These are phyloP conservation scores for Lecanoromycetidae sp. DNA, from an alignment of 2,329 filamentous ascomycete genomes.

Conservation along the genomic window DNA sequence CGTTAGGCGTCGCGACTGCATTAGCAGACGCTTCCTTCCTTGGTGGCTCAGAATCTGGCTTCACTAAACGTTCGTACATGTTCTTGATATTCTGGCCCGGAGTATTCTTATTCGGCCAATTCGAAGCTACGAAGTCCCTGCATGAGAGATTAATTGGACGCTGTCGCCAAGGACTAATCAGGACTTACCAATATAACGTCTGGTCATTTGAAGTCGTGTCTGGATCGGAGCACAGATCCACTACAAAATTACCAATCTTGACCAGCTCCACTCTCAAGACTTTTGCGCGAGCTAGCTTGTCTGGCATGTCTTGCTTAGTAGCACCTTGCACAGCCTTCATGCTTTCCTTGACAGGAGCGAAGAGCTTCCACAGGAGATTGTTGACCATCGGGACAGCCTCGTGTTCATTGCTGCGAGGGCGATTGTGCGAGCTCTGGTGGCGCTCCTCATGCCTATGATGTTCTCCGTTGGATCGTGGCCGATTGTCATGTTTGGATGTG, in stretches of 20 bases:
- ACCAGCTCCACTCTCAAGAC: slow-evolving; percentile 33
- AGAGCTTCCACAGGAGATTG: slow-evolving; percentile 30
- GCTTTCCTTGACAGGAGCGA: slow-evolving; percentile 30
- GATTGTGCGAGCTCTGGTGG: slow-evolving; percentile 25
- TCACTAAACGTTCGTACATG: slow-evolving; percentile 16
- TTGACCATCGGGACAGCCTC: slow-evolving; percentile 25
- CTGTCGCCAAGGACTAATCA: background rate
- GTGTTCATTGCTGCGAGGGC: slow-evolving; percentile 20
- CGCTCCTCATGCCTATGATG: slow-evolving; percentile 25
- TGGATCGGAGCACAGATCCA: slow-evolving; percentile 28
- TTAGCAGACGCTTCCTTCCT: slow-evolving; percentile 1
- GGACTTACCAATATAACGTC: slow-evolving; percentile 22
- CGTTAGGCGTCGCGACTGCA: background rate
- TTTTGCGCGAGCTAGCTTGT: slow-evolving; percentile 32
- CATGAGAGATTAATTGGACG: background rate
- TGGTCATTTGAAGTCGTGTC: slow-evolving; percentile 14
- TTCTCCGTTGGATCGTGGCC: slow-evolving; percentile 27
- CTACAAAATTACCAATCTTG: slow-evolving; percentile 37
- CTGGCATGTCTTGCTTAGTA: slow-evolving; percentile 35
- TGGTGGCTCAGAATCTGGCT: background rate
- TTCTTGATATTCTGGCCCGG: slow-evolving; percentile 10
- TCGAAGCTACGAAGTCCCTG: slow-evolving; percentile 15
- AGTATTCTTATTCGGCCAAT: slow-evolving; percentile 18
- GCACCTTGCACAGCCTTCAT: slow-evolving; percentile 29
- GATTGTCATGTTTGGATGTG: slow-evolving; percentile 30